A percentile compares a stretch with the other conserved stretches of the same genome.
Conservation (phyloP, 2,329 filamentous ascomycete genomes). For the Aaosphaeria pasadenensis region DNA sequence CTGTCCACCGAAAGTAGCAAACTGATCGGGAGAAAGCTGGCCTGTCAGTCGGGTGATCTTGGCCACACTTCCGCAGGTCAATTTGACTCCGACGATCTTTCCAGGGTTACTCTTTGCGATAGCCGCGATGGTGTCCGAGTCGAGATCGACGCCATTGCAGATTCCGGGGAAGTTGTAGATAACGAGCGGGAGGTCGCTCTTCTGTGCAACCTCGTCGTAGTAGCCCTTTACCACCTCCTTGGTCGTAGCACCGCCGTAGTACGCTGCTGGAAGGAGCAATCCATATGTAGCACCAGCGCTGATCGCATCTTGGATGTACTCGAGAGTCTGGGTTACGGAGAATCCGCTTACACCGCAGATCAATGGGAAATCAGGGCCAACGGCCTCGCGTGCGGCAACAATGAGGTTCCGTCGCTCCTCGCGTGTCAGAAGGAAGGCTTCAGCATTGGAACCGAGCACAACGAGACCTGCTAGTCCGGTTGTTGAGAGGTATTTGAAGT, state of each 20-base stretch:
- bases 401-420: slow-evolving; percentile 42
- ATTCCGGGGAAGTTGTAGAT: slow-evolving; percentile 74
- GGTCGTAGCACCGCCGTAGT: slow-evolving; percentile 45
- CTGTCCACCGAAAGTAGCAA: slow-evolving; percentile 70
- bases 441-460: slow-evolving; percentile 47
- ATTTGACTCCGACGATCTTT: slow-evolving; percentile 68
- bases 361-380: slow-evolving; percentile 41
- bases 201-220: slow-evolving; percentile 53
- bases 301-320: slow-evolving; percentile 42
- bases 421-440: slow-evolving; percentile 46
- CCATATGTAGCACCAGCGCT: slow-evolving; percentile 43
- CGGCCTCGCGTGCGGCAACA: slow-evolving; percentile 40
- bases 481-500: slow-evolving; percentile 43
- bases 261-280: slow-evolving; percentile 44
- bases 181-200: slow-evolving; percentile 60
- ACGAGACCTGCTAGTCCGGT: slow-evolving; percentile 45
- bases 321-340: slow-evolving; percentile 43
- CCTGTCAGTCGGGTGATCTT: slow-evolving; percentile 65
- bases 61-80: slow-evolving; percentile 72
- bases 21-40: slow-evolving; percentile 50
- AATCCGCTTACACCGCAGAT: slow-evolving; percentile 46
- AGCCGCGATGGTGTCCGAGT: slow-evolving; percentile 61
- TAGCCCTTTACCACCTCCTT: slow-evolving; percentile 41
- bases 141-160: slow-evolving; percentile 64
- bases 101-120: slow-evolving; percentile 52